Evolutionary conservation across 176 grass and related monocot species (phyloP), one percentile per base, ranked within the genome.

Genomic region (Alopecurus myosuroides): DNA sequence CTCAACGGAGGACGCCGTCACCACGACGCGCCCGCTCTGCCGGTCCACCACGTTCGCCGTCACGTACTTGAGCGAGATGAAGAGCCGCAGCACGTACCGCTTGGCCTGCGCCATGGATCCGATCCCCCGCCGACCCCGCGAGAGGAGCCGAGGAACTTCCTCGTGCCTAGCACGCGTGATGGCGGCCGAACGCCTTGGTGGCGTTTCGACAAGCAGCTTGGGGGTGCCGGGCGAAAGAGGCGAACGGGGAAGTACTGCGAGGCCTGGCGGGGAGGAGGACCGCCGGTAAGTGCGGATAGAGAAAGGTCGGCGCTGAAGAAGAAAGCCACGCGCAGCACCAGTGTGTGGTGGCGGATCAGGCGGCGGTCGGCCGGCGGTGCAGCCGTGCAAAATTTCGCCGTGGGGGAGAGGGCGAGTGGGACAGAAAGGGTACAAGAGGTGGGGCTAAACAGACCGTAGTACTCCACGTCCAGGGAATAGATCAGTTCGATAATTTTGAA

Each of bases 51-150:
- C 89, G 73, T 98, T 98, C n/a, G 93, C 96, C 42, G 96, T 94
- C 39, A 98, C 90, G 85, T 92, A 90, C 91, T 98, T 98, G 87
- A 98, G 96, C 22, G 93, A 95, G 76, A 98, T 98, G 91, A 98
- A 98, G 25, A 97, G 88, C 18, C 94, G 88, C 46, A 94, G 78
- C 48, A 97, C 90, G 69, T 94, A 97, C 26, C 92, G 45, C 84
- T 91, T 97, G 33, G 82, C 51, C 34, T 85, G 31, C 20, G 89
- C 74, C 71, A 94, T 89, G 25, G 30, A 4, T 4, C 40, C 15
- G 11, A 14, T 9, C n/a, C 6, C 85, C 10, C 41, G 45, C 45
- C 40, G n/a, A n/a, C 15, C 42, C 42, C 1, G 3, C 2, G 75
- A 42, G 26, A 37, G 37, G 17, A 5, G 0, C 49, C 49, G 49